Conservation (phyloP, 805 yeast genomes). For the Kodamaea fukazawae region DNA sequence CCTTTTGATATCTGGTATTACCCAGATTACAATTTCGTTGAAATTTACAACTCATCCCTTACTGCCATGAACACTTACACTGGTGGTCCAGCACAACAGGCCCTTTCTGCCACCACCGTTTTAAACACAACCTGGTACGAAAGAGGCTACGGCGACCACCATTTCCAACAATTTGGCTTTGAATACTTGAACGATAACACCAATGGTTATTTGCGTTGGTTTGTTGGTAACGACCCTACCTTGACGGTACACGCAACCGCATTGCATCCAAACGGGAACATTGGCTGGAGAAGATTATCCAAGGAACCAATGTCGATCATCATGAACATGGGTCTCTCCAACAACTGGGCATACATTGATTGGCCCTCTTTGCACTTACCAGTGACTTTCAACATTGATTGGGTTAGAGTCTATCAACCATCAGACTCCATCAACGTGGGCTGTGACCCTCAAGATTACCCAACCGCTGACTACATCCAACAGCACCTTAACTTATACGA, state of each 20-base stretch:
- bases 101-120: constrained; percentile 80
- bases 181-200: constrained; percentile 73
- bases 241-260: constrained; percentile 71
- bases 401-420: constrained; percentile 90
- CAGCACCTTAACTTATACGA: constrained; percentile 66
- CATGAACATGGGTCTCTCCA: constrained; percentile 85
- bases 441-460: constrained; percentile 85
- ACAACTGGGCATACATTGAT: constrained; percentile 90
- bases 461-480: constrained; percentile 81
- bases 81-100: constrained; percentile 95
- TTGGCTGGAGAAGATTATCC: constrained; percentile 77
- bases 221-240: constrained; percentile 78
- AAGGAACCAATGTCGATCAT: constrained; percentile 93
- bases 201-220: constrained; percentile 81
- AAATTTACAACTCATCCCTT: constrained; percentile 62
- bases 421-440: constrained; percentile 54
- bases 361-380: constrained; percentile 86
- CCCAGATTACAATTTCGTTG: constrained; percentile 82
- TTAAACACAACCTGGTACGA: constrained; percentile 85
- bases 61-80: constrained; percentile 84
- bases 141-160: constrained; percentile 46
- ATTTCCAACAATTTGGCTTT: constrained; percentile 71
- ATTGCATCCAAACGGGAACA: constrained; percentile 86
- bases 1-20: constrained; percentile 93
- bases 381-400: constrained; percentile 69